These are phyloP conservation scores for Hypoxylon sp. DNA, from an alignment of 2,329 filamentous ascomycete genomes.

Conservation along the genomic window DNA sequence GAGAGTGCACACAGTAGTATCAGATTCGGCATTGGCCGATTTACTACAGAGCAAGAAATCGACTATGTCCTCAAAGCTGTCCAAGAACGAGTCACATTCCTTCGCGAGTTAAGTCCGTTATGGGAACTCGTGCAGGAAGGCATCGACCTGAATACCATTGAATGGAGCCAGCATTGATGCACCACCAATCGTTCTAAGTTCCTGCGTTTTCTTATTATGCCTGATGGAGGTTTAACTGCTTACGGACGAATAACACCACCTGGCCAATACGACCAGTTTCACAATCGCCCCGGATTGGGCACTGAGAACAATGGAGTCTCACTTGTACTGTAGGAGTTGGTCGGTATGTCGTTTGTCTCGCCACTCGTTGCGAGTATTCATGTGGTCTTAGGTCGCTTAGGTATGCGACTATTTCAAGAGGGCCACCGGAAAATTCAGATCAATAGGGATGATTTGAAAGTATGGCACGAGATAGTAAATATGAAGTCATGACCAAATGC, in stretches of 20 bases:
- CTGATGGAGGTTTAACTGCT: slow-evolving; percentile 20
- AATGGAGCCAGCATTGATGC: slow-evolving; percentile 94
- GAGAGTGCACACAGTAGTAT: slow-evolving; percentile 99
- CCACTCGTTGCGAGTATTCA: slow-evolving; percentile 34
- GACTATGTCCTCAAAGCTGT: slow-evolving; percentile 98
- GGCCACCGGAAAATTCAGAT: slow-evolving; percentile 25
- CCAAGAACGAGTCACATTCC: slow-evolving; percentile 88
- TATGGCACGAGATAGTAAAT: slow-evolving; percentile 17
- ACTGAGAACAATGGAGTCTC: slow-evolving; percentile 10
- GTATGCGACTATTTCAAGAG: slow-evolving; percentile 13
- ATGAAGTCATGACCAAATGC: slow-evolving; percentile 30
- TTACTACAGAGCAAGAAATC: slow-evolving; percentile 95
- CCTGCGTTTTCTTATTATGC: slow-evolving; percentile 4
- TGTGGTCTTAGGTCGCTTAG: slow-evolving; percentile 16
- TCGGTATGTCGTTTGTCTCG: slow-evolving; percentile 22
- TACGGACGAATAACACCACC: slow-evolving; percentile 23
- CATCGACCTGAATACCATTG: slow-evolving; percentile 93
- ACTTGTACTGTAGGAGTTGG: slow-evolving; percentile 42
- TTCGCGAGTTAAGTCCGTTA: slow-evolving; percentile 93
- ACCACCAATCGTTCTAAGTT: background rate
- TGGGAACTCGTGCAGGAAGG: slow-evolving; percentile 99
- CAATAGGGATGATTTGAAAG: slow-evolving; percentile 22
- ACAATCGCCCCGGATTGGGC: slow-evolving; percentile 14
- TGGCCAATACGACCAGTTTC: slow-evolving; percentile 7
- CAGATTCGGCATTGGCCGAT: slow-evolving; percentile 95